These are phyloP conservation scores for Sideroxylon spinosum DNA, from an alignment of 179 eudicot species.

Conservation along the genomic window DNA sequence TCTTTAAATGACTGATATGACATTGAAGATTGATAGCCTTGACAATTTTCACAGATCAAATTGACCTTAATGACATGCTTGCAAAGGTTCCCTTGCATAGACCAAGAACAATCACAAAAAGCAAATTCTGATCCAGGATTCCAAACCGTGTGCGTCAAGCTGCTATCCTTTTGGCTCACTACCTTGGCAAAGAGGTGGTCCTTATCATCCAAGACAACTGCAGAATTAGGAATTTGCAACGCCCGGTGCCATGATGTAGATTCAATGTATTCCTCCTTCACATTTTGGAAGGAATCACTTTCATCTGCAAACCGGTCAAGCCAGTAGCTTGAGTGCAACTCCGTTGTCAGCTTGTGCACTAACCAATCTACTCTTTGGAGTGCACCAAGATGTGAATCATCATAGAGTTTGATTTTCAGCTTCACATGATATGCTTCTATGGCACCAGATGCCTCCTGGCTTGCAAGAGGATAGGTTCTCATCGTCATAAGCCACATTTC, in stretches of 20 bases:
- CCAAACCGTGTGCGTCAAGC: constrained; percentile 43
- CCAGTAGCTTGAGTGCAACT: constrained; percentile 87
- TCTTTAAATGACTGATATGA: constrained; percentile 59
- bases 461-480: constrained; percentile 74
- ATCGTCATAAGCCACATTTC: constrained; percentile 89
- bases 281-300: constrained; percentile 74
- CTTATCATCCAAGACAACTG: constrained; percentile 50
- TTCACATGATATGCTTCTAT: constrained; percentile 92
- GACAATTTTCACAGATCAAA: constrained; percentile 48
- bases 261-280: constrained; percentile 76
- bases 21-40: constrained; percentile 42
- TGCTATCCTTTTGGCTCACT: constrained; percentile 56
- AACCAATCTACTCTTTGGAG: constrained; percentile 91
- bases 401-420: constrained; percentile 69
- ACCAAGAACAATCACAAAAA: constrained; percentile 90
- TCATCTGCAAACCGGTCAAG: constrained; percentile 89
- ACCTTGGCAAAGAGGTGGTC: constrained; percentile 54
- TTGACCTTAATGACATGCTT: constrained; percentile 88
- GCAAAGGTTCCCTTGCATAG: constrained; percentile 81
- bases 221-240: constrained; percentile 61
- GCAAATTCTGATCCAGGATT: constrained; percentile 90
- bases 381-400: constrained; percentile 77
- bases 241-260: constrained; percentile 92
- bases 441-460: constrained; percentile 91
- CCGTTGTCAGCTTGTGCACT: constrained; percentile 80